Evolutionary conservation across 2,329 filamentous ascomycete species (phyloP), one percentile per base, ranked within the genome.

Genomic region (Colletotrichum horii): DNA sequence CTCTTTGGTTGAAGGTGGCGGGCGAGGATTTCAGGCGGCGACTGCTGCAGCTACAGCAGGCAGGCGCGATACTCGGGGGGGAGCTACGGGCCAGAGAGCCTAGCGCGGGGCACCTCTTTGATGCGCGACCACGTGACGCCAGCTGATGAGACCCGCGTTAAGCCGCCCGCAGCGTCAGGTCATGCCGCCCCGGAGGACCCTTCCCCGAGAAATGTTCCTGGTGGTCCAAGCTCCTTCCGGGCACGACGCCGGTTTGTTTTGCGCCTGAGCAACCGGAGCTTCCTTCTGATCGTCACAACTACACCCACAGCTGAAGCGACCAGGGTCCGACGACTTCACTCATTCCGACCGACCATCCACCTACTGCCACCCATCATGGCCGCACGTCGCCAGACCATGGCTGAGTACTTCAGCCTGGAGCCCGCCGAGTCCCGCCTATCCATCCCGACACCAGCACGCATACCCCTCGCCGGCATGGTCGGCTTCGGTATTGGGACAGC

Each of bases 401-500:
- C 69, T n/a, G 73, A 69, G 36, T 66, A 38, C 55, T 81, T 84
- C 36, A 74, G 82, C 70, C 84, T 83, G 79, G 81, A 78, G 61
- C 60, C 76, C 15, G 66, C 71, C 58, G 82, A 84, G 73, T 87
- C 89, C 8, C 88, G 90, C 5, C 87, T 92, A 11, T 93, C 93
- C 38, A 90, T 96, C 70, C 89, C 92, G 64, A 90, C 93, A 58
- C 85, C 90, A 43, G 82, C 90, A 22, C 93, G 95, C 75, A 88
- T 97, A 48, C 89, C 93, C 43, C 86, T 94, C 67, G 93, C 93
- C 15, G 88, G 92, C 4, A 77, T 89, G 14, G 86, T 92, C 30
- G 92, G 93, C 8, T 94, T 94, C 78, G 80, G 91, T 6, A 87
- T 93, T n/a, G 95, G 95, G 70, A 89, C 94, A 82, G 87, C 87